A percentile compares a stretch with the other conserved stretches of the same genome.
Conservation (phyloP, 768 basidiomycete genomes). For the Kwoniella mangroviensis region DNA sequence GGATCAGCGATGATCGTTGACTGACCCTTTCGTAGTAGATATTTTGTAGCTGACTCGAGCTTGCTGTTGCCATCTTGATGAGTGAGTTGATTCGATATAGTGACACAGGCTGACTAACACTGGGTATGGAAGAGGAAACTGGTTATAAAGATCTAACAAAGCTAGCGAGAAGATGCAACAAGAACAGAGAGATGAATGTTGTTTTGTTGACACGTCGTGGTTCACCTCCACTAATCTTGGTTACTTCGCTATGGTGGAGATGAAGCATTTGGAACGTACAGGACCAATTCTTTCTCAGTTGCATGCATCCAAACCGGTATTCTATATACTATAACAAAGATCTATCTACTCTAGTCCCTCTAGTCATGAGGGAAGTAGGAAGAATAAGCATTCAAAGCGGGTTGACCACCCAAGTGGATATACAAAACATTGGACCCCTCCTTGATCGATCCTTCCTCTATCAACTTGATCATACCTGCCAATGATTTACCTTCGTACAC, state of each 20-base stretch:
- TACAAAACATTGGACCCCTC: constrained; percentile 37
- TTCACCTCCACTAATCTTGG: constrained; percentile 2
- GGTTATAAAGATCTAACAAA: no score
- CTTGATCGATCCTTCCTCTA: constrained; percentile 35
- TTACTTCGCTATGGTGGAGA: not conserved
- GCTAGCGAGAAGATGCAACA: no score
- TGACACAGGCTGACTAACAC: no score
- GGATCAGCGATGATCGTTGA: not conserved
- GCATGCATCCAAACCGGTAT: not conserved
- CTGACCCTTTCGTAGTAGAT: constrained; percentile 84
- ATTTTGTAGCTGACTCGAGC: constrained; percentile 61
- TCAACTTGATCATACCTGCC: constrained; percentile 42
- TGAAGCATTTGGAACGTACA: not conserved
- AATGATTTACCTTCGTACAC: constrained; percentile 42
- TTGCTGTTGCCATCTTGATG: not conserved
- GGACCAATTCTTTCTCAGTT: not conserved
- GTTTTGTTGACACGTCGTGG: not conserved
- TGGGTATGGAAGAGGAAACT: no score
- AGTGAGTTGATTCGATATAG: no score
- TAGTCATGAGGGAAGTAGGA: constrained; percentile 34
- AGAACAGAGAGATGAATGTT: no score
- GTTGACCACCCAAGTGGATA: constrained; percentile 45
- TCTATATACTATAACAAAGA: not conserved
- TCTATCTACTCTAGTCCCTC: not conserved
- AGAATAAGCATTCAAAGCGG: constrained; percentile 39